Conservation (phyloP, 345 rosid genomes). For the Ceriops decandra region DNA sequence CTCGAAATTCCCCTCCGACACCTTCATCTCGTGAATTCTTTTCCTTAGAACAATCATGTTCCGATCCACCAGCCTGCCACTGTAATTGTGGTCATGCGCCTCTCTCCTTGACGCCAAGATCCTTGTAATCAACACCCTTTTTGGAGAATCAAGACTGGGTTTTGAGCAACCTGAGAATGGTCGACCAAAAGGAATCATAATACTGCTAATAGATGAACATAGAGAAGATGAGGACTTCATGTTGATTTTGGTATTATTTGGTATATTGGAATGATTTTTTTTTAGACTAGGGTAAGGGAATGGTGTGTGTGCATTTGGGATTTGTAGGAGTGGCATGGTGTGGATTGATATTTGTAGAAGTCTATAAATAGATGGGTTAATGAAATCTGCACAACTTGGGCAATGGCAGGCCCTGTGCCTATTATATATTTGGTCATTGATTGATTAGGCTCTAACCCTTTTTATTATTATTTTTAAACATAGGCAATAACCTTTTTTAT, state of each 20-base stretch:
- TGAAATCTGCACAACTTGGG: neutral
- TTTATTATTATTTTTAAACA: too few species aligned
- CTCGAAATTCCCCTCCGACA: conserved; percentile 62
- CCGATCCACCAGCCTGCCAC: conserved; percentile 50
- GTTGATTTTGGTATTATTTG: neutral
- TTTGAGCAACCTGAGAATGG: neutral
- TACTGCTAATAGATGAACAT: neutral
- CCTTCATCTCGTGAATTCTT: conserved; percentile 57
- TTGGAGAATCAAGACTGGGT: neutral
- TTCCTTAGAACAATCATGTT: conserved; percentile 58
- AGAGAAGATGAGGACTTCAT: conserved; percentile 15
- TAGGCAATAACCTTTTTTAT: too few species aligned
- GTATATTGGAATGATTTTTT: neutral
- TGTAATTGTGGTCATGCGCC: conserved; percentile 1
- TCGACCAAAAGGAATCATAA: neutral
- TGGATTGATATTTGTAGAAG: too few species aligned
- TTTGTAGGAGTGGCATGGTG: too few species aligned
- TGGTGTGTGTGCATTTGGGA: too few species aligned
- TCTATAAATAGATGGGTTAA: too few species aligned
- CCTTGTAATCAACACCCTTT: neutral
- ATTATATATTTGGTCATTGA: neutral
- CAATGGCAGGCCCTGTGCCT: neutral
- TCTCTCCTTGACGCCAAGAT: conserved; percentile 1
- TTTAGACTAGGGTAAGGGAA: neutral
- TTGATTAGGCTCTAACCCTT: neutral